These are phyloP conservation scores for Ophiostoma ips DNA, from an alignment of 2,329 filamentous ascomycete species.

Conservation along the genomic window DNA sequence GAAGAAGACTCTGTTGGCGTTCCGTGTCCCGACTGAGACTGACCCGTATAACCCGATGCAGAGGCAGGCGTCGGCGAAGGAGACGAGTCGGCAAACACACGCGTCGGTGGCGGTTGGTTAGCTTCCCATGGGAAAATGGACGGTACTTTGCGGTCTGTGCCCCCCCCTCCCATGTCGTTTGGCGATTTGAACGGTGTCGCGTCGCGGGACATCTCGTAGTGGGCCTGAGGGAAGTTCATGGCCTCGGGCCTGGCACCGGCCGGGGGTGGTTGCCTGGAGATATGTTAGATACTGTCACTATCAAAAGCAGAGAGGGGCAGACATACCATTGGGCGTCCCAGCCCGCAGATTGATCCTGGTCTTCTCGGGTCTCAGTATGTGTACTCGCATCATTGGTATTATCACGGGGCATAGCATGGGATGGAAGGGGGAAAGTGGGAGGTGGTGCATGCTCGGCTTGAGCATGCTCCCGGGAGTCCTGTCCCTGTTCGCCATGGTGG, in stretches of 20 bases:
- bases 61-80: conserved; percentile 13
- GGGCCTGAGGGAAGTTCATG: conserved; percentile 61
- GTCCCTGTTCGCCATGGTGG: neutral
- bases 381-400: conserved; percentile 26
- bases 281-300: too few species aligned
- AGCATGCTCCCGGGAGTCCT: neutral
- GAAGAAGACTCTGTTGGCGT: neutral
- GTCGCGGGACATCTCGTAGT: conserved; percentile 75
- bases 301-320: too few species aligned
- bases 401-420: conserved; percentile 9
- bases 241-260: conserved; percentile 68
- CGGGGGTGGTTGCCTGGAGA: conserved; percentile 38
- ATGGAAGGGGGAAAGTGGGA: neutral
- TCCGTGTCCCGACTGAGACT: conserved; percentile 16
- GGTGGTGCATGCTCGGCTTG: neutral
- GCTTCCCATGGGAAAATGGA: conserved; percentile 88
- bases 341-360: conserved; percentile 21
- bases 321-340: conserved; percentile 38
- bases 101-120: conserved; percentile 45
- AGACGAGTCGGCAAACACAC: conserved; percentile 44
- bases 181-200: conserved; percentile 64
- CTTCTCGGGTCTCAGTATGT: conserved; percentile 33
- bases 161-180: conserved; percentile 56
- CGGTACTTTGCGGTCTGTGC: conserved; percentile 41
- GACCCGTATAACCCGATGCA: conserved; percentile 15